These are phyloP conservation scores for Xerocomellus dryophilus DNA, from an alignment of 768 basidiomycete species.

Conservation along the genomic window DNA sequence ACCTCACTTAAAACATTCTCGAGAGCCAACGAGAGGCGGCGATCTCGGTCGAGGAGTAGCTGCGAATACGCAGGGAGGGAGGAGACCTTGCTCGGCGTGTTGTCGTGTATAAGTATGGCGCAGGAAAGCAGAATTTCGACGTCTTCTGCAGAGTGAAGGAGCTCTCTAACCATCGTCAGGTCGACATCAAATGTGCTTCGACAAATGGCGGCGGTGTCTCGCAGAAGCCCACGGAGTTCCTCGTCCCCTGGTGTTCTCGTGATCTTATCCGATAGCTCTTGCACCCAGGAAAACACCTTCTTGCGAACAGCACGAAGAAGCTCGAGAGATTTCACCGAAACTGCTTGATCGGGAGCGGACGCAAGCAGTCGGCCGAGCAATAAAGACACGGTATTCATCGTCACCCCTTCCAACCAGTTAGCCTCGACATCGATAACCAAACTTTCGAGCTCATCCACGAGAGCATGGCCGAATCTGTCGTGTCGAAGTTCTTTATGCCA, in stretches of 20 bases:
- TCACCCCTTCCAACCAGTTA: conserved; percentile 38
- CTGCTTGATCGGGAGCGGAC: conserved; percentile 1
- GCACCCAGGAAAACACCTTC: conserved; percentile 35
- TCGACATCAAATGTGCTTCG: conserved; percentile 30
- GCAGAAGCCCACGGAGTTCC: conserved; percentile 1
- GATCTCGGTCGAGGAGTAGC: conserved; percentile 31
- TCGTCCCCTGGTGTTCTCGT: neutral
- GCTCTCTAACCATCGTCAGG: neutral
- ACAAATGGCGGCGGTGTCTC: conserved; percentile 21
- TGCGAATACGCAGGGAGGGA: conserved; percentile 9
- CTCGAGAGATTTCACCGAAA: conserved; percentile 16
- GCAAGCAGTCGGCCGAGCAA: conserved; percentile 36
- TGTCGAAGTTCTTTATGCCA: conserved; percentile 40
- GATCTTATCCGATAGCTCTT: conserved; percentile 27
- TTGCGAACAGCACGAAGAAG: conserved; percentile 34
- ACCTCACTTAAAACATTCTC: conserved; percentile 14
- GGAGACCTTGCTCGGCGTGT: conserved; percentile 18
- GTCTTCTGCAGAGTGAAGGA: too few relatives aligned
- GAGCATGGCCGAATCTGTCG: too few relatives aligned
- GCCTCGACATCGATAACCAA: conserved; percentile 32
- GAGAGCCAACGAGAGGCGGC: conserved; percentile 29
- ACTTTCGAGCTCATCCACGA: conserved; percentile 33
- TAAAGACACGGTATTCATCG: conserved; percentile 31
- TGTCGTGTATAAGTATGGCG: conserved; percentile 30
- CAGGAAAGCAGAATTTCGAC: conserved; percentile 27